Evolutionary conservation across 73 alveolate genomes (phyloP), one percentile per base, ranked within the genome.

Genomic region (Vitrella brassicaformis): DNA sequence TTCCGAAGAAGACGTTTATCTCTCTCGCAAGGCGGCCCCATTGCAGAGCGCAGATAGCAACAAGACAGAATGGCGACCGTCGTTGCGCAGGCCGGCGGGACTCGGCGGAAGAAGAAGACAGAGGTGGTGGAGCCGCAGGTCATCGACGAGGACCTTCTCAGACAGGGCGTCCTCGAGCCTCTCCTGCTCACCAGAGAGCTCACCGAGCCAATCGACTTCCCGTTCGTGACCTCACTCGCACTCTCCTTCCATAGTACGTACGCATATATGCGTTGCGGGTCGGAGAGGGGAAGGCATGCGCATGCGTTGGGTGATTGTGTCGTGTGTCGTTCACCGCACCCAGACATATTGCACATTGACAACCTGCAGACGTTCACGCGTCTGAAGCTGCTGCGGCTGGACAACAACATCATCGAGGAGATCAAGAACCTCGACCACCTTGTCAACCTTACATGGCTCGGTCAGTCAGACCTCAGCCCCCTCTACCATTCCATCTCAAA

Each of bases 101-200:
- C 80, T 30, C 79, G 82, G 76, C 81, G 71, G 39, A 86, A 89
- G 68, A 72, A 77, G 19, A 81, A 87, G 28, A 81, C 72, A 30
- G 95, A 89, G 39, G 71, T 89, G 19, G 92, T 86, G 28, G 81
- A 88, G 67, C 95, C 95, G 26, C 82, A 88, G 19, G 95, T 89
- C 67, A 89, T 89, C 68, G 83, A 83, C 56, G 92, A 85, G 67
- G 73, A 68, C 10, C 84, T 89, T 30, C 74, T 89, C 77, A 73
- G 78, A 84, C 65, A 67, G 19, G 74, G 45, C 31, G 45, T 69
- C 65, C 29, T 26, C 22, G 47, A 68, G 25, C 74, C 47, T 66
- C 0, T 0, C 30, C 30, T 30, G 14, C 71, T 0, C 39, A 19
- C 1, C 75, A 73, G 56, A 39, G 56, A 39, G 14, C 56, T 14